Base-by-base conservation (phyloP, 225 moss, liverwort and hornwort genomes). In the Polytrichum commune region DNA sequence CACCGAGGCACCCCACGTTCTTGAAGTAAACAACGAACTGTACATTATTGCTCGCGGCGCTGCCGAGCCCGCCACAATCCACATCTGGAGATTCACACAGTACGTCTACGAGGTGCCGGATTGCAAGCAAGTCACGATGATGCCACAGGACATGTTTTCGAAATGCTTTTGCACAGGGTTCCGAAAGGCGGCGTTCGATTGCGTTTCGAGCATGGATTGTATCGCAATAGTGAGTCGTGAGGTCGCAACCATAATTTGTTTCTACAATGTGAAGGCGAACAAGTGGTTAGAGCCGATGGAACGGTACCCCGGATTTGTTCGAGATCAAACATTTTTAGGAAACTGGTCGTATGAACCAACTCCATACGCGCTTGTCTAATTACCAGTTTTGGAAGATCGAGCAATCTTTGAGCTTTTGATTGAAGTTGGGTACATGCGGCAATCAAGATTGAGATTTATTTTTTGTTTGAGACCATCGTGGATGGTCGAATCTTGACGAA, bases 261-360 rank as follows among this genome's bases (percentile, higher is more conserved):
- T 82, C 0, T 88, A 77, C 27, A 73, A 79, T 55, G 63, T 84
- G 8, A 81, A 80, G 77, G 65, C 63, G 46, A 75, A 84, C 7
- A 84, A 75, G 71, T 88, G 87, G 87, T 5, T 79, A 38, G 74
- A 86, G 65, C 79, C 84, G 7, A 74, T 79, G 1, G 65, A 72
- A 65, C 81, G 58, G 23, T 84, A 84, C 60, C 87, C 82, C 10
- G 84, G 84, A 27, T 84, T 84, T 55, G 65, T 81, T 3, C 29
- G 18, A 19, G 58, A 53, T 0, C 5, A 81, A 16, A 88, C 87
- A 7, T 81, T 82, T 69, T 62, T 88, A 27, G 87, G 84, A 9
- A 88, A 84, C 69, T 88, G 87, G 87, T 82, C 16, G 5, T 88
- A 84, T 69, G 84, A 88, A 78, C 60, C 79, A 64, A 68, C 65